phyloP scores from a whole-genome alignment of 1,284 basidiomycete species.

The Lignosus rhinocerotis region DNA sequence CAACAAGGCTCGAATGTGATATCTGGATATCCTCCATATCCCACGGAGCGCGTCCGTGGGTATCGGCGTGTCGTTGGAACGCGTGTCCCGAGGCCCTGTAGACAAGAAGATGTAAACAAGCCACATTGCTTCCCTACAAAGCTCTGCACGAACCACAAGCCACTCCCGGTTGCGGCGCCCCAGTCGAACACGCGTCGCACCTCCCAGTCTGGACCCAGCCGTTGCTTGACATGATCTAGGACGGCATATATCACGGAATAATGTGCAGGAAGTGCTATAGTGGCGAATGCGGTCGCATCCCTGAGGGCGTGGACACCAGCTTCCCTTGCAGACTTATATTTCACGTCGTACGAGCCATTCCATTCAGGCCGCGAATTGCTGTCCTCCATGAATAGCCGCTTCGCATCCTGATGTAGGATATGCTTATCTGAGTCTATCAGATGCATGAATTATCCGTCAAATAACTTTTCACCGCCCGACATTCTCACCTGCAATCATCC shows the following conservation, averaged over 20 bases:
- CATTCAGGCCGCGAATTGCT: conserved; percentile 42
- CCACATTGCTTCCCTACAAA: neutral
- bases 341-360: conserved; percentile 53
- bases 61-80: conserved; percentile 48
- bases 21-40: conserved; percentile 40
- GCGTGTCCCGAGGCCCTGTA: conserved; percentile 61
- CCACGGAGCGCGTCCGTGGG: conserved; percentile 14
- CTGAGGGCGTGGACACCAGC: conserved; percentile 57
- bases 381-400: conserved; percentile 58
- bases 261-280: conserved; percentile 74
- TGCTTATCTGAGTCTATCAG: conserved; percentile 61
- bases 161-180: conserved; percentile 75
- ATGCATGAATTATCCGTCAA: neutral
- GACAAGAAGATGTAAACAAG: conserved; percentile 10
- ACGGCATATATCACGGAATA: conserved; percentile 73
- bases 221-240: conserved; percentile 58
- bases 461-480: neutral
- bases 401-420: conserved; percentile 65
- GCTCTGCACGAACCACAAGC: conserved; percentile 57
- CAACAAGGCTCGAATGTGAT: conserved; percentile 50
- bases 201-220: conserved; percentile 60
- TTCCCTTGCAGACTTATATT: conserved; percentile 61
- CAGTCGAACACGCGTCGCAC: conserved; percentile 69
- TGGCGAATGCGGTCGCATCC: conserved; percentile 75
- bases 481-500: conserved; percentile 57